Evolutionary conservation across 1,284 basidiomycete species (phyloP).

Genomic region (Xerocomus amazonicus): DNA sequence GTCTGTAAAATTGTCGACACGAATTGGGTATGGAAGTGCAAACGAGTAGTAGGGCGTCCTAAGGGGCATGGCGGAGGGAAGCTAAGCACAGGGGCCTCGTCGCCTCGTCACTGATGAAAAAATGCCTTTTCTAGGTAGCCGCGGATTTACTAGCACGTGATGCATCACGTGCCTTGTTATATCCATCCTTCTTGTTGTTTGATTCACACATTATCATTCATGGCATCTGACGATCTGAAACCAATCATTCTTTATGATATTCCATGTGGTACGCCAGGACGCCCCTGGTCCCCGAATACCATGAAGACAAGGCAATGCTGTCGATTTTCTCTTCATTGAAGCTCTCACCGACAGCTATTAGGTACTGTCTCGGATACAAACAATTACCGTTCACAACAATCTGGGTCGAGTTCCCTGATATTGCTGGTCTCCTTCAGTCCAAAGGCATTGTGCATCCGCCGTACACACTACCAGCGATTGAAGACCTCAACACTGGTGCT

Average conservation of each 20-base stretch:
- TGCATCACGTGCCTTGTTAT: neutral
- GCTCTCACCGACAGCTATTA: conserved; percentile 6
- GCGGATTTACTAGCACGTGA: neutral
- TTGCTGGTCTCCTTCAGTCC: conserved; percentile 32
- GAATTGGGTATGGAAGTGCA: conserved; percentile 68
- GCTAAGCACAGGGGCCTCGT: conserved; percentile 13
- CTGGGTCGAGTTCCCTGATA: conserved; percentile 41
- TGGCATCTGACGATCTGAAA: conserved; percentile 12
- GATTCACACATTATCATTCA: neutral
- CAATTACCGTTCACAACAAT: conserved; percentile 38
- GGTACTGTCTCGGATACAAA: conserved; percentile 43
- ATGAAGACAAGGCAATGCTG: conserved; percentile 29
- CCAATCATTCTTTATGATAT: conserved; percentile 30
- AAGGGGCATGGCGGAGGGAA: conserved; percentile 49
- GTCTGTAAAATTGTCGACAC: conserved; percentile 72
- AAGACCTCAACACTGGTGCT: conserved; percentile 30
- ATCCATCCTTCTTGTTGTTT: neutral
- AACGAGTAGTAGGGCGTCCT: conserved; percentile 69
- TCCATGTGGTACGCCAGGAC: conserved; percentile 5
- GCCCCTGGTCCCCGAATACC: conserved; percentile 30
- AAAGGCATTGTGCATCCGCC: conserved; percentile 29
- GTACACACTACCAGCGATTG: conserved; percentile 38
- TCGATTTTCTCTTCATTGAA: conserved; percentile 12
- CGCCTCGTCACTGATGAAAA: neutral
- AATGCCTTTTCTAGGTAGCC: neutral